phyloP scores from a whole-genome alignment of 1,284 basidiomycete genomes.

The Anthracocystis setariae region DNA sequence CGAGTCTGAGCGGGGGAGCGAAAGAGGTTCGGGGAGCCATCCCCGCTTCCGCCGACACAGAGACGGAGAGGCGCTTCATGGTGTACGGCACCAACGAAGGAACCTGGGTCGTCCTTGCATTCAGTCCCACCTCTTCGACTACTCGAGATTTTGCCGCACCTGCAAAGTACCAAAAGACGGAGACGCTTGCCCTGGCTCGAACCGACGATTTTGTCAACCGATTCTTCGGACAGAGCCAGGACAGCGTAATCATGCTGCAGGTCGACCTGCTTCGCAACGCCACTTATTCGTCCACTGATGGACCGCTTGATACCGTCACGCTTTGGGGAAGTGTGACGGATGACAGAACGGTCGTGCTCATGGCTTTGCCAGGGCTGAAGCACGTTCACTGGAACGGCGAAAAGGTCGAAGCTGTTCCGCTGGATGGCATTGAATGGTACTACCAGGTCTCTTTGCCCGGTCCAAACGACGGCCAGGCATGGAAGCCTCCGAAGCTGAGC shows the following conservation, averaged over 20 bases:
- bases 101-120: slow-evolving; percentile 8
- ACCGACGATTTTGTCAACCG: slow-evolving; percentile 6
- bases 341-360: slow-evolving; percentile 1
- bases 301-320: slow-evolving; percentile 29
- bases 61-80: not conserved
- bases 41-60: not conserved
- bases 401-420: slow-evolving; percentile 4
- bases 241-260: slow-evolving; percentile 27
- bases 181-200: not conserved
- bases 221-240: slow-evolving; percentile 26
- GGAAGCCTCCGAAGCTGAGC: slow-evolving; percentile 15
- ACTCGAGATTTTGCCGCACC: slow-evolving; percentile 19
- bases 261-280: slow-evolving; percentile 43
- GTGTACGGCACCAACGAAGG: slow-evolving; percentile 17
- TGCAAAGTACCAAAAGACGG: slow-evolving; percentile 4
- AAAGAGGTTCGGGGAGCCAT: slow-evolving; percentile 2
- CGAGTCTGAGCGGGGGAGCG: slow-evolving; percentile 2
- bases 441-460: slow-evolving; percentile 21
- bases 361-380: slow-evolving; percentile 21
- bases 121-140: slow-evolving; percentile 12
- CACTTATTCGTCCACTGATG: slow-evolving; percentile 22
- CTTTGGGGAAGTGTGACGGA: slow-evolving; percentile 17
- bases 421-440: slow-evolving; percentile 9
- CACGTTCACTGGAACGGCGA: slow-evolving; percentile 35
- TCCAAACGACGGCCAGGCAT: slow-evolving; percentile 4